Conservation (phyloP, 495 filamentous ascomycete species). For the Penicillium psychrofluorescens region DNA sequence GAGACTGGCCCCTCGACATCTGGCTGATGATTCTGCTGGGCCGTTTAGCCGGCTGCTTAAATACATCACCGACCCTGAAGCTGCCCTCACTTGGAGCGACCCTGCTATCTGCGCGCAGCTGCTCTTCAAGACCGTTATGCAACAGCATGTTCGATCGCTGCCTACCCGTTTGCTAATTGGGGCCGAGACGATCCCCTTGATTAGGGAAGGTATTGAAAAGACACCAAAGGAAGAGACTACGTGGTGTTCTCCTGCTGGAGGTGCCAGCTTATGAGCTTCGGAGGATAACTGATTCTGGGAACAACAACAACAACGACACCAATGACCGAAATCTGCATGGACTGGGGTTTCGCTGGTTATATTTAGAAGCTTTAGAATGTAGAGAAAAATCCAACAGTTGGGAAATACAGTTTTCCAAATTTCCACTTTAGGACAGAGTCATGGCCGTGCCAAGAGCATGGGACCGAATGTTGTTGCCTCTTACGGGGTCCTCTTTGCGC, state of each 20-base stretch:
- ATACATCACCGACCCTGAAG: constrained; percentile 8
- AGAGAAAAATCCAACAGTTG: no score
- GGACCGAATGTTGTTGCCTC: no score
- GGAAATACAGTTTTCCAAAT: no score
- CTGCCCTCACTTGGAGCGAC: constrained; percentile 13
- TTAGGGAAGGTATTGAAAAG: constrained; percentile 10
- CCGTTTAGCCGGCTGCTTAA: constrained; percentile 9
- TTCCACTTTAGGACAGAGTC: no score
- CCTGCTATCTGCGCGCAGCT: constrained; percentile 15
- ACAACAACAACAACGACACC: no score
- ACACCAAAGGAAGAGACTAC: constrained; percentile 9
- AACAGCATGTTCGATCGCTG: constrained; percentile 5
- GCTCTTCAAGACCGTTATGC: constrained; percentile 12
- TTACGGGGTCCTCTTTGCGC: no score
- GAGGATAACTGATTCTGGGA: no score
- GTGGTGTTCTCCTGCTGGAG: constrained; percentile 8
- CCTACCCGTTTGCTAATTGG: constrained; percentile 16
- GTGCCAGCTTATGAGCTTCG: neutral
- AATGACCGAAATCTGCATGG: no score
- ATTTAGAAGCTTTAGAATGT: no score
- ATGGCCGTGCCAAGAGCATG: no score
- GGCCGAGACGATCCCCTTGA: constrained; percentile 10
- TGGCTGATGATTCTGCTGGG: constrained; percentile 11
- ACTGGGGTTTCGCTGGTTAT: no score
- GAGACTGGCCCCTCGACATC: constrained; percentile 8